Percentiles rank a stretch among this genome's conserved stretches.
Conservation (phyloP, 805 yeast species). For the fission yeast (Schizosaccharomyces pombe) region DNA sequence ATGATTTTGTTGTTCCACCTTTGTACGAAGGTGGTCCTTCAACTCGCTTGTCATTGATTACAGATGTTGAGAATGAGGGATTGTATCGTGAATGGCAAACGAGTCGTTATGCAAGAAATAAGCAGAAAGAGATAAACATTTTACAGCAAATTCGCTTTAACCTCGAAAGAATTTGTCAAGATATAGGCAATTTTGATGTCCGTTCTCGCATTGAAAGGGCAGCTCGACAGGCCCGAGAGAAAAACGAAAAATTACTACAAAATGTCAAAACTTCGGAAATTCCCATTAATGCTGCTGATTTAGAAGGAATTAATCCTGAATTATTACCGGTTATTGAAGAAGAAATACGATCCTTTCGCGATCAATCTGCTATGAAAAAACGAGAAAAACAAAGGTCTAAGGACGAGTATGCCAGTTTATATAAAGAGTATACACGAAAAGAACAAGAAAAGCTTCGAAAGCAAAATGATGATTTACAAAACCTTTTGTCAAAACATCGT, state of each 20-base stretch:
- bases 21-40: constrained; percentile 5
- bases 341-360: constrained; percentile 10
- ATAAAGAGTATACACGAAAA: constrained; percentile 3
- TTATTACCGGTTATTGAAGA: constrained; percentile 8
- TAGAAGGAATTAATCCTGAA: constrained; percentile 10
- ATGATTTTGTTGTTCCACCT: constrained; percentile 6
- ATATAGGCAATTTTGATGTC: neutral
- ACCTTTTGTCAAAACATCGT: neutral
- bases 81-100: neutral
- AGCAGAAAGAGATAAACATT: neutral
- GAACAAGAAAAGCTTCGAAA: neutral
- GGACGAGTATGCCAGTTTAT: constrained; percentile 8
- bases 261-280: neutral
- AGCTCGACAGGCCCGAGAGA: constrained; percentile 2
- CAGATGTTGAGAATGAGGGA: neutral
- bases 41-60: neutral
- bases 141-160: neutral
- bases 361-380: constrained; percentile 10
- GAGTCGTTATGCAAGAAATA: neutral
- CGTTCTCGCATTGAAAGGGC: neutral
- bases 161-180: neutral
- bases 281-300: constrained; percentile 7
- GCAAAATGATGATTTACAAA: neutral
- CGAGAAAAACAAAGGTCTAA: constrained; percentile 8
- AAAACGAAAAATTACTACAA: neutral